phyloP scores from a whole-genome alignment of 345 rosid genomes.

The Gossypium sturtianum region DNA sequence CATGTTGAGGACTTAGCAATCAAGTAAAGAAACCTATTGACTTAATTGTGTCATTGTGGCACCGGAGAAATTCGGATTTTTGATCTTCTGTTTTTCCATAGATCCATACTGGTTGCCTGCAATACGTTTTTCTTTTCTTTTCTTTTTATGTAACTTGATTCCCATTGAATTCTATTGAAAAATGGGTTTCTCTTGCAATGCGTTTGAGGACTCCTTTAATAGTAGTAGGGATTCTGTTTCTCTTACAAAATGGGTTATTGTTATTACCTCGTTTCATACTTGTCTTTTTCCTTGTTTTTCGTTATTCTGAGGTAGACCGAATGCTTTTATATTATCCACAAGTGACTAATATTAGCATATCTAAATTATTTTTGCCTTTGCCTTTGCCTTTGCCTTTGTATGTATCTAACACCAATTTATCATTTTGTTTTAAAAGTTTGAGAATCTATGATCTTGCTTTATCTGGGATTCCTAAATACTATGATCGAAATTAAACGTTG shows the following conservation, averaged over 20 bases:
- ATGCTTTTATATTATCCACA: neutral
- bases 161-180: too few species aligned
- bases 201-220: too few species aligned
- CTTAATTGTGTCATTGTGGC: neutral
- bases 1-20: neutral
- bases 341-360: conserved; percentile 5
- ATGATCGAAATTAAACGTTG: neutral
- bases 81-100: neutral
- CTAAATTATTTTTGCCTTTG: neutral
- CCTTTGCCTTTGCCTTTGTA: too few species aligned
- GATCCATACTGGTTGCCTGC: neutral
- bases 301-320: conserved; percentile 2
- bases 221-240: neutral
- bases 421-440: neutral
- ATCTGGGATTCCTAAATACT: neutral
- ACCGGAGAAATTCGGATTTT: neutral
- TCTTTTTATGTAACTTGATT: too few species aligned
- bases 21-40: neutral
- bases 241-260: conserved; percentile 1
- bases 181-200: too few species aligned
- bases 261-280: neutral
- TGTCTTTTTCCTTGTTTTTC: neutral
- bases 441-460: conserved; percentile 14
- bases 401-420: neutral
- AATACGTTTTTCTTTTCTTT: too few species aligned